Evolutionary conservation across 192 early-diverging fungal genomes (phyloP), one percentile per base, ranked within the genome.

Genomic region (Rhizophagus prolifer): DNA sequence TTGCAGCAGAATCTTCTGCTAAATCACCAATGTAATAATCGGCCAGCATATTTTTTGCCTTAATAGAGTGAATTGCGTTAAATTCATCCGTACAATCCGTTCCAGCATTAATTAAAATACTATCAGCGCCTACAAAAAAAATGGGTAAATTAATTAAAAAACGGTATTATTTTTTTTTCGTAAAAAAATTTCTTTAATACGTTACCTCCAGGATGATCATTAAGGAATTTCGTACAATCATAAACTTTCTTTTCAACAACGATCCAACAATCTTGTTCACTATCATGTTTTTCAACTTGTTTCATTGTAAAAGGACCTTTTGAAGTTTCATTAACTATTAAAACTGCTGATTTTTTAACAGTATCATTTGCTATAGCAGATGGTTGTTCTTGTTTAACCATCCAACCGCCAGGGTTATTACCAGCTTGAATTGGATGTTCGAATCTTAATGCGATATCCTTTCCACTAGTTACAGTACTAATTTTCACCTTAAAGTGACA

Each of bases 1-100:
- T 36, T 30, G 46, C 14, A 68, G 46, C 19, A 13, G 44, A 21
- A 10, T 61, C 21, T 54, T 54, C 50, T 54, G 28, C 62, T 58
- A 95, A 82, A 59, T 90, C 81, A 30, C 95, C 96, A 62, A 95
- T 84, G 59, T 86, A 83, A 75, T 91, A 90, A 12, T 85, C 81
- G 78, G 87, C 83, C 70, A 97, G 86, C 79, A 95, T 76, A 0
- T 93, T 89, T 47, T 86, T 88, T 7, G 95, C 95, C 74, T 94
- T 94, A 72, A 88, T 86, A 21, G 93, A 95, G 88, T 97, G 95
- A 25, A 95, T 95, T 74, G 94, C 95, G 71, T 95, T 93, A 81
- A 97, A 97, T 14, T 93, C 95, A 67, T 95, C 94, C 16, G 93
- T 93, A 50, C 91, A 90, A 74, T 97, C 95, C 63, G 81, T 84